phyloP scores from a whole-genome alignment of 192 early-diverging fungal species.

The Rhizoclosmatium globosum region DNA sequence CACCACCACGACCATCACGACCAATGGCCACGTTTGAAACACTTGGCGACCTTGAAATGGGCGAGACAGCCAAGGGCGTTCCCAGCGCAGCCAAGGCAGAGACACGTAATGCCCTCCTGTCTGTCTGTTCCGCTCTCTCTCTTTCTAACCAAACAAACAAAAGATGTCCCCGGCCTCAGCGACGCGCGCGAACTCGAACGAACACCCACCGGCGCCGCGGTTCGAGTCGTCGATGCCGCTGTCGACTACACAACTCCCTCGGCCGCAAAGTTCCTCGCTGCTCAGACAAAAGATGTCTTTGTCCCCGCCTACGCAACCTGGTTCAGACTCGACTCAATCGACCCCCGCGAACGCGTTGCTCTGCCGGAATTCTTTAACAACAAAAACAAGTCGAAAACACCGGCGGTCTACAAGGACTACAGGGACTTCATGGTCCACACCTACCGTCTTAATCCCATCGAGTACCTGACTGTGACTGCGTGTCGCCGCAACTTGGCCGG shows the following conservation, averaged over 20 bases:
- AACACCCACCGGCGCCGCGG: slow-evolving; percentile 13
- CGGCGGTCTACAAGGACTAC: slow-evolving; percentile 87
- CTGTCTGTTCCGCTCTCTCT: too few relatives aligned
- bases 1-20: too few relatives aligned
- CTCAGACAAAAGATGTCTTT: slow-evolving; percentile 50
- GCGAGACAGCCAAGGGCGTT: too few relatives aligned
- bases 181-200: slow-evolving; percentile 13
- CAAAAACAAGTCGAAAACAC: slow-evolving; percentile 93
- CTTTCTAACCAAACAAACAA: too few relatives aligned
- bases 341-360: slow-evolving; percentile 87
- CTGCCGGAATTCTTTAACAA: slow-evolving; percentile 97
- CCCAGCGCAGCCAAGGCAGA: too few relatives aligned
- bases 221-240: neutral
- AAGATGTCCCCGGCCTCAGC: neutral
- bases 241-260: slow-evolving; percentile 29
- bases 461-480: slow-evolving; percentile 98
- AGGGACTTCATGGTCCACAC: slow-evolving; percentile 99
- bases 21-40: too few relatives aligned
- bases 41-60: too few relatives aligned
- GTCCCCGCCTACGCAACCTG: slow-evolving; percentile 92
- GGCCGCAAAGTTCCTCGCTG: slow-evolving; percentile 27
- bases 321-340: slow-evolving; percentile 83
- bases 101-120: too few relatives aligned
- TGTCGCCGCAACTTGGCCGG: slow-evolving; percentile 96
- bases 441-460: slow-evolving; percentile 92